These are phyloP conservation scores for Candida anglica DNA, from an alignment of 805 yeast species.

Conservation along the genomic window DNA sequence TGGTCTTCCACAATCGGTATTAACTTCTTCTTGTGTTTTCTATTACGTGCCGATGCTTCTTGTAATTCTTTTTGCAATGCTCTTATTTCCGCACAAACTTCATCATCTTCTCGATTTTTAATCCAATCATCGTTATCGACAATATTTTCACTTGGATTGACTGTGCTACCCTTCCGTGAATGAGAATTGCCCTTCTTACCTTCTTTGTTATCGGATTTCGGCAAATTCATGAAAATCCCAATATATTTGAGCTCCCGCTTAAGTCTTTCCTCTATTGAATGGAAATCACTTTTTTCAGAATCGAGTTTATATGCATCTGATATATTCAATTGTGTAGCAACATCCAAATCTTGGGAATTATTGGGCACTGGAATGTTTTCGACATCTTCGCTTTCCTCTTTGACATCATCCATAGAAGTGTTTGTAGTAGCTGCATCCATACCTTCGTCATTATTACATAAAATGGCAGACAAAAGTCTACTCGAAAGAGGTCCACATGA, in stretches of 20 bases:
- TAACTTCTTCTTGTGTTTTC: constrained; percentile 59
- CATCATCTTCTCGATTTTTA: constrained; percentile 85
- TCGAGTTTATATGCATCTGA: constrained; percentile 35
- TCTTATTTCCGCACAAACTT: constrained; percentile 81
- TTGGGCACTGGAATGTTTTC: not conserved
- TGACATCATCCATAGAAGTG: constrained; percentile 12
- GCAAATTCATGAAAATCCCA: constrained; percentile 75
- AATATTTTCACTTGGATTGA: constrained; percentile 17
- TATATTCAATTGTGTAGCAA: constrained; percentile 32
- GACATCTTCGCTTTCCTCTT: constrained; percentile 15
- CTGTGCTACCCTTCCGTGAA: constrained; percentile 12
- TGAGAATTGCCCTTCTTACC: constrained; percentile 5
- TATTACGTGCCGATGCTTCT: constrained; percentile 58
- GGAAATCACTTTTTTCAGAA: constrained; percentile 60
- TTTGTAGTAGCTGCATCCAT: constrained; percentile 11
- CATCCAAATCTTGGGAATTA: constrained; percentile 22
- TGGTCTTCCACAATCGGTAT: constrained; percentile 79
- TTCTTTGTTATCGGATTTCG: constrained; percentile 25
- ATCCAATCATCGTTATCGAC: constrained; percentile 70
- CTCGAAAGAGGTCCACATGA: constrained; percentile 91
- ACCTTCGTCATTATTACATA: constrained; percentile 40
- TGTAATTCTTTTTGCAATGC: constrained; percentile 64
- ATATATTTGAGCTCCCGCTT: constrained; percentile 85
- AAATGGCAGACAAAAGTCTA: constrained; percentile 75
- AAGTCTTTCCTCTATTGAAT: constrained; percentile 79